Evolutionary conservation across 108 stramenopile species (phyloP).

Genomic region (Licmophora abbreviata): DNA sequence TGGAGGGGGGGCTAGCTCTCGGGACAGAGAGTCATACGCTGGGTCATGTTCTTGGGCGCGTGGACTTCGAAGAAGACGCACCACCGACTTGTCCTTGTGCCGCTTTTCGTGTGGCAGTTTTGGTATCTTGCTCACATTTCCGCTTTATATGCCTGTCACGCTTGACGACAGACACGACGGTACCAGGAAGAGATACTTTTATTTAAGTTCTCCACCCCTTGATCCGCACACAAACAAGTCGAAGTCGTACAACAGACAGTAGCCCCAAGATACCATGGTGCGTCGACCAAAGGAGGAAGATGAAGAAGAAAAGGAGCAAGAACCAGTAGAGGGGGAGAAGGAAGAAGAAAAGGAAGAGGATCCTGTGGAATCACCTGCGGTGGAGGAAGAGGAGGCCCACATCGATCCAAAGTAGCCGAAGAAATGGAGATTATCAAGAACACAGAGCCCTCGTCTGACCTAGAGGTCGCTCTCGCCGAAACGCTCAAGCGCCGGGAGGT

Average conservation of each 20-base stretch:
- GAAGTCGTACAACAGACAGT: background rate
- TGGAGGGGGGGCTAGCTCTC: no score
- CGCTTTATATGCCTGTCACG: no score
- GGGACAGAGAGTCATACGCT: no score
- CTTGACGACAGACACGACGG: no score
- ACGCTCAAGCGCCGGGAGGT: constrained; percentile 30
- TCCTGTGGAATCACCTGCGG: background rate
- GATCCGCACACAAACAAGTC: constrained; percentile 2
- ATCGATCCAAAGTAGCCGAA: background rate
- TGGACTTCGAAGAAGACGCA: no score
- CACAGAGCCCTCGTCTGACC: constrained; percentile 20
- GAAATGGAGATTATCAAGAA: constrained; percentile 24
- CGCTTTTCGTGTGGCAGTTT: no score
- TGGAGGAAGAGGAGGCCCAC: background rate
- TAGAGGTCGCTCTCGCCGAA: constrained; percentile 43
- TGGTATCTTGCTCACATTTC: no score
- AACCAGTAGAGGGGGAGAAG: background rate
- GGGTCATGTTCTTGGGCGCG: no score
- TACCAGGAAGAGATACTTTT: background rate
- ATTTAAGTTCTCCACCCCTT: background rate
- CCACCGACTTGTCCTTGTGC: no score
- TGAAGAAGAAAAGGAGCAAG: constrained; percentile 1
- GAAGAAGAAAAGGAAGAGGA: constrained; percentile 1
- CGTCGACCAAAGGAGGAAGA: background rate
- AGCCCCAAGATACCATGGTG: background rate